Percentiles rank a stretch among this genome's conserved stretches.
phyloP scores from a whole-genome alignment of 331 rosid genomes.

The Erythrophleum ivorense region DNA sequence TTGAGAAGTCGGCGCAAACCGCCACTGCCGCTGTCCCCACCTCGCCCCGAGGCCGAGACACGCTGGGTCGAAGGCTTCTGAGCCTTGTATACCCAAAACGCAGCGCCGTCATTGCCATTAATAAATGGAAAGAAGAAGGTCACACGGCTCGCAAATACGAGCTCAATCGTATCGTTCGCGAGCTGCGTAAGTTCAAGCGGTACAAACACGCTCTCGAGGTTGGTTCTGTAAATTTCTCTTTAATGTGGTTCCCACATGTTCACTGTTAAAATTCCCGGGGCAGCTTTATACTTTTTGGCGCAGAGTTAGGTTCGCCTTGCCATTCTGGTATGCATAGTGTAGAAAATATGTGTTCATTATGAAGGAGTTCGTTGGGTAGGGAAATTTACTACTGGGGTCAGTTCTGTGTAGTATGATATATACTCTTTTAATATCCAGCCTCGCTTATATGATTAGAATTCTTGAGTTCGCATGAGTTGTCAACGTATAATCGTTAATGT shows the following conservation, averaged over 20 bases:
- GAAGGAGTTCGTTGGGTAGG: not conserved
- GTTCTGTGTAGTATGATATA: not conserved
- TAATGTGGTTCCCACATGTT: not conserved
- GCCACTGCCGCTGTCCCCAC: not conserved
- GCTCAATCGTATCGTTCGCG: conserved; percentile 86
- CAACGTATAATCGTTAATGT: not conserved
- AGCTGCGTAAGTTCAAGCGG: conserved; percentile 79
- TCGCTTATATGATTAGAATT: not conserved
- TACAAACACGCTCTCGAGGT: conserved; percentile 95
- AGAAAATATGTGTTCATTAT: not conserved
- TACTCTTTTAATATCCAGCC: not conserved
- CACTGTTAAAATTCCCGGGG: not conserved
- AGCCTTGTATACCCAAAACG: conserved; percentile 72
- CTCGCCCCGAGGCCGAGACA: conserved; percentile 56
- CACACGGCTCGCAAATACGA: conserved; percentile 65
- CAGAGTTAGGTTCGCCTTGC: not conserved
- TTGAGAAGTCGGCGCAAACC: conserved; percentile 8
- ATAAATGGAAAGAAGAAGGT: conserved; percentile 86
- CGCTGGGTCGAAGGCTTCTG: conserved; percentile 72
- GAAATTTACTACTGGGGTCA: not conserved
- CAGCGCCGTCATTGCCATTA: conserved; percentile 74
- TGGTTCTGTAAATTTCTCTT: not conserved
- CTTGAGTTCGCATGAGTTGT: not conserved
- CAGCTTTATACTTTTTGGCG: not conserved
- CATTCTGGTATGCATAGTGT: not conserved